Conservation (phyloP, 2,329 filamentous ascomycete species). For the Fusarium subglutinans region DNA sequence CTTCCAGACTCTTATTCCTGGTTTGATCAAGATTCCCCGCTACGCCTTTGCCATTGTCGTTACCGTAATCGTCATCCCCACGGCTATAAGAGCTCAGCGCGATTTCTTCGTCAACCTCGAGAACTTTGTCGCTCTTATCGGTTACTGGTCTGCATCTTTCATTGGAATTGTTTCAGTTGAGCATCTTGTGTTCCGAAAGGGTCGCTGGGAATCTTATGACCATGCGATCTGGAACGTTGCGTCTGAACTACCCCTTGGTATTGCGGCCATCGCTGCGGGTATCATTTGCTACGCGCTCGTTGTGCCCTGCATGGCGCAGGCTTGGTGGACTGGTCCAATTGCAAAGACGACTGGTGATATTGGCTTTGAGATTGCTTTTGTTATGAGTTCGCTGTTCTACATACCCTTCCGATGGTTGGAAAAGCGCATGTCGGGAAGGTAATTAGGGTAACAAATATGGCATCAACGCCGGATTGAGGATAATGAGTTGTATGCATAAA, state of each 20-base stretch:
- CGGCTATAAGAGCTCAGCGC: constrained; percentile 63
- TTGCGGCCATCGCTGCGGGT: constrained; percentile 58
- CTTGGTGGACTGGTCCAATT: constrained; percentile 70
- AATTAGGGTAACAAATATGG: not conserved
- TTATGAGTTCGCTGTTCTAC: constrained; percentile 58
- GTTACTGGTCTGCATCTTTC: constrained; percentile 67
- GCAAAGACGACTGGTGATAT: constrained; percentile 69
- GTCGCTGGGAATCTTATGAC: constrained; percentile 57
- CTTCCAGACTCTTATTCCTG: constrained; percentile 69
- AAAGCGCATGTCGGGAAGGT: constrained; percentile 47
- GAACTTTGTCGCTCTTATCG: constrained; percentile 66
- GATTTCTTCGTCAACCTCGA: constrained; percentile 67
- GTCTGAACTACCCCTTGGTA: constrained; percentile 54
- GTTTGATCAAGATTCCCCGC: constrained; percentile 64
- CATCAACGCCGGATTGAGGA: constrained; percentile 2
- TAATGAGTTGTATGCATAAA: constrained; percentile 7
- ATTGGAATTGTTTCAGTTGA: constrained; percentile 60
- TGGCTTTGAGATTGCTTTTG: constrained; percentile 71
- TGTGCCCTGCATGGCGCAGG: constrained; percentile 68
- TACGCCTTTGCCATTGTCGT: constrained; percentile 66
- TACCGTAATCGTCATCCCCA: constrained; percentile 67
- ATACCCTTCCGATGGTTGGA: constrained; percentile 59
- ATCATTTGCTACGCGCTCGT: constrained; percentile 60
- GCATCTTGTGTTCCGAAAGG: constrained; percentile 58
- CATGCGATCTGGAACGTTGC: constrained; percentile 59